Conservation (phyloP, 305 asterid species). For the Fraxinus angustifolia region DNA sequence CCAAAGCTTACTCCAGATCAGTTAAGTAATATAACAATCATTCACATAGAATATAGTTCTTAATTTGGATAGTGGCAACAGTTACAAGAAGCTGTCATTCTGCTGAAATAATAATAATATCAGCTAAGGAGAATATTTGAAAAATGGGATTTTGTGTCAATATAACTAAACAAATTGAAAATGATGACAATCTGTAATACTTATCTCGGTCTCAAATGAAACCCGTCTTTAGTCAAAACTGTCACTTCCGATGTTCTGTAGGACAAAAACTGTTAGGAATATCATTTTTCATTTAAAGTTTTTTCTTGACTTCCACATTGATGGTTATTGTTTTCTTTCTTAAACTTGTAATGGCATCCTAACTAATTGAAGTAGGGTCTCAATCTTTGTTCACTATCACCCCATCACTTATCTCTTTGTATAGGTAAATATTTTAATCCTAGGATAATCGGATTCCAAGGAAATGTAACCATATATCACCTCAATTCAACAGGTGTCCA, state of each 20-base stretch:
- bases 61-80: background rate
- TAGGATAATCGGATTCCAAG: background rate
- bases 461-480: background rate
- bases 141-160: background rate
- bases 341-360: background rate
- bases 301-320: background rate
- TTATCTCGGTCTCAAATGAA: background rate
- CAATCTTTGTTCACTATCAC: background rate
- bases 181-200: background rate
- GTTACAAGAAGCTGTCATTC: background rate
- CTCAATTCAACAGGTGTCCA: background rate
- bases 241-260: background rate
- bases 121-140: background rate
- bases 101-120: background rate
- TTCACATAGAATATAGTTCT: background rate
- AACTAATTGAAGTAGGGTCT: background rate
- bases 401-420: background rate
- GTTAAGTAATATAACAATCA: background rate
- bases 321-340: background rate
- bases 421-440: background rate
- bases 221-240: background rate
- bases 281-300: background rate
- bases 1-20: background rate
- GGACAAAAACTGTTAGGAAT: background rate
- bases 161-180: background rate